phyloP scores from a whole-genome alignment of 768 basidiomycete genomes.

The Pisolithus sp. region DNA sequence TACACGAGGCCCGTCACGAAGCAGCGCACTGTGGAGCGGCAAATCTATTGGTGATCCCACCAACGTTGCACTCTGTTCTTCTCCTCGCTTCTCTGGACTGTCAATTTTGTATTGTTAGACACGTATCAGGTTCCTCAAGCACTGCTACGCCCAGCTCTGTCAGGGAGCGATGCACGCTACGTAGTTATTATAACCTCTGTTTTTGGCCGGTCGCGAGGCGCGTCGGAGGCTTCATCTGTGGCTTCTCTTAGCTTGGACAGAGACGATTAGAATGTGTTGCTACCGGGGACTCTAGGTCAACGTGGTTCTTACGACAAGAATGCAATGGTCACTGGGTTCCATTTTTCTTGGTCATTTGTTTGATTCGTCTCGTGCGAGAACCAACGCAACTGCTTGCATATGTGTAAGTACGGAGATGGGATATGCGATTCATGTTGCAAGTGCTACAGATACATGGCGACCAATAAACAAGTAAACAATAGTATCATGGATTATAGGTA shows the following conservation, averaged over 20 bases:
- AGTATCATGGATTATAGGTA: slow-evolving; percentile 12
- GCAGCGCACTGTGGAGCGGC: slow-evolving; percentile 63
- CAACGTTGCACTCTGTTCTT: background rate
- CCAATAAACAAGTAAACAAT: slow-evolving; percentile 17
- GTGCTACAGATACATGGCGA: slow-evolving; percentile 19
- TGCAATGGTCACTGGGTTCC: slow-evolving; percentile 6
- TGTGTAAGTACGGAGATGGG: slow-evolving; percentile 1
- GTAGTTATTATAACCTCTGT: slow-evolving; percentile 13
- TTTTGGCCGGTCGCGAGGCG: slow-evolving; percentile 7
- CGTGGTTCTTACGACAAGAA: slow-evolving; percentile 3
- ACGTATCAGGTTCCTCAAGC: slow-evolving; percentile 14
- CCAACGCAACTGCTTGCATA: too few relatives aligned
- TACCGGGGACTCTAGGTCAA: slow-evolving; percentile 9
- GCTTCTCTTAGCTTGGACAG: slow-evolving; percentile 4
- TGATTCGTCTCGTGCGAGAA: background rate
- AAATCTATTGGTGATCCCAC: slow-evolving; percentile 60
- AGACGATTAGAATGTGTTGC: slow-evolving; percentile 16
- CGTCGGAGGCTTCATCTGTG: slow-evolving; percentile 6
- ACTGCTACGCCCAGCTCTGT: slow-evolving; percentile 50
- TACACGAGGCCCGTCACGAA: slow-evolving; percentile 46
- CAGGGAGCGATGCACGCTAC: slow-evolving; percentile 31
- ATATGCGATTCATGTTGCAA: background rate
- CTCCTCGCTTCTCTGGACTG: slow-evolving; percentile 11
- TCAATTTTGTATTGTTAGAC: slow-evolving; percentile 31
- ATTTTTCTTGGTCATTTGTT: background rate